phyloP scores from a whole-genome alignment of 2,329 filamentous ascomycete genomes.

The Fusarium goolgardi region DNA sequence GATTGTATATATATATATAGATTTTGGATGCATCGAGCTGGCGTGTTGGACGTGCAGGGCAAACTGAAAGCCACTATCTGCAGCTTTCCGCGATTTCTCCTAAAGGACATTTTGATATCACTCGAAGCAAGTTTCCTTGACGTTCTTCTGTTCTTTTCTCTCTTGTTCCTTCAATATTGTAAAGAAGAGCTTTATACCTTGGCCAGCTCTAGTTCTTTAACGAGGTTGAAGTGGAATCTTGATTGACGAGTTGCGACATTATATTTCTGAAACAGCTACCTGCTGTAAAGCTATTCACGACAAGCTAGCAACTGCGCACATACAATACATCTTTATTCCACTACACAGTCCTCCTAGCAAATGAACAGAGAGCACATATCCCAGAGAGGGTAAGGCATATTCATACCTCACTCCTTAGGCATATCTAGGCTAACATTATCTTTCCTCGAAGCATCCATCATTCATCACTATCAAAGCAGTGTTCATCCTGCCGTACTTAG shows the following conservation, averaged over 20 bases:
- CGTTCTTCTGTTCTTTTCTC: neutral
- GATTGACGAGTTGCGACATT: neutral
- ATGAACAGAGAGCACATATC: neutral
- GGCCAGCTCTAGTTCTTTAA: neutral
- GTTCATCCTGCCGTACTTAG: no score
- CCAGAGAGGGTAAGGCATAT: no score
- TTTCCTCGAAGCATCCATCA: no score
- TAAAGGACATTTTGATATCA: neutral
- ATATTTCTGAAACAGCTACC: neutral
- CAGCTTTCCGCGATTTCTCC: conserved; percentile 4
- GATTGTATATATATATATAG: no score
- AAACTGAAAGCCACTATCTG: conserved; percentile 10
- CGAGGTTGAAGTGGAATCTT: neutral
- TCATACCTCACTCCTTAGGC: no score
- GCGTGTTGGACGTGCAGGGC: neutral
- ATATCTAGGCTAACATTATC: no score
- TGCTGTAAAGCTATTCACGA: neutral
- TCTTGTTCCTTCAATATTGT: rapidly evolving
- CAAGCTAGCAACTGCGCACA: neutral
- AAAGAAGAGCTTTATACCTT: rapidly evolving
- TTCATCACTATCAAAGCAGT: no score
- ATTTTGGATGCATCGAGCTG: neutral
- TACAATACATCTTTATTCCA: neutral
- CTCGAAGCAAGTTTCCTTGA: neutral
- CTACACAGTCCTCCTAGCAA: no score